These are phyloP conservation scores for Candida golubevii DNA, from an alignment of 805 yeast species.

Conservation along the genomic window DNA sequence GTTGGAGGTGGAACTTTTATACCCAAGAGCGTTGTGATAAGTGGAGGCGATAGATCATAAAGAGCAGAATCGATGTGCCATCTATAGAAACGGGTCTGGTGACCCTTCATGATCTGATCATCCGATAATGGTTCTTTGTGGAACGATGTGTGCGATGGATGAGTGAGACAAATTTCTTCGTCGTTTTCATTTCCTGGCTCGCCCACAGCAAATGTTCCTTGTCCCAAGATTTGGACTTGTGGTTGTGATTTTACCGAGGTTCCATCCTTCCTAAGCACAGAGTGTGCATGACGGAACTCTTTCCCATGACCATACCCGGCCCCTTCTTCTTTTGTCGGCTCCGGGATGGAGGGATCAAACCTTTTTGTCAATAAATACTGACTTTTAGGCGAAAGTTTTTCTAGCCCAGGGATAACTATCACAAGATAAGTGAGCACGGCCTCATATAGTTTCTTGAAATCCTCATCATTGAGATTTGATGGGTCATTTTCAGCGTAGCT, in stretches of 20 bases:
- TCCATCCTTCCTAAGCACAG: constrained; percentile 79
- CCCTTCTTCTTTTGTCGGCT: constrained; percentile 31
- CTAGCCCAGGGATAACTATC: constrained; percentile 68
- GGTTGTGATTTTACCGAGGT: constrained; percentile 76
- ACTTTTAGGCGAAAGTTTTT: constrained; percentile 62
- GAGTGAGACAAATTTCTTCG: constrained; percentile 59
- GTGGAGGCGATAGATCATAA: constrained; percentile 81
- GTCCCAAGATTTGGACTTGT: constrained; percentile 87
- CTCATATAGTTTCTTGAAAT: constrained; percentile 55
- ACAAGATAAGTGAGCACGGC: constrained; percentile 71
- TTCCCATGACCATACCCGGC: constrained; percentile 84
- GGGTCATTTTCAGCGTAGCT: constrained; percentile 67
- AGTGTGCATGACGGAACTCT: constrained; percentile 47
- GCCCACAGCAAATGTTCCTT: constrained; percentile 59
- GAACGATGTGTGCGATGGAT: constrained; percentile 80
- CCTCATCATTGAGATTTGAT: constrained; percentile 56
- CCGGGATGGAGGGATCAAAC: constrained; percentile 65
- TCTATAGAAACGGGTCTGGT: constrained; percentile 78
- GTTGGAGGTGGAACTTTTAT: constrained; percentile 69
- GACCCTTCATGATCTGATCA: constrained; percentile 54
- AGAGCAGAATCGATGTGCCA: constrained; percentile 94
- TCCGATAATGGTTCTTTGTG: constrained; percentile 63
- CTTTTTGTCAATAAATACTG: constrained; percentile 73
- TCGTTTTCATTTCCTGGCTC: constrained; percentile 59
- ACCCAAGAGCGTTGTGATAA: constrained; percentile 79